phyloP scores from a whole-genome alignment of 129 eudicot genomes.

The Chrysanthemum seticuspe region DNA sequence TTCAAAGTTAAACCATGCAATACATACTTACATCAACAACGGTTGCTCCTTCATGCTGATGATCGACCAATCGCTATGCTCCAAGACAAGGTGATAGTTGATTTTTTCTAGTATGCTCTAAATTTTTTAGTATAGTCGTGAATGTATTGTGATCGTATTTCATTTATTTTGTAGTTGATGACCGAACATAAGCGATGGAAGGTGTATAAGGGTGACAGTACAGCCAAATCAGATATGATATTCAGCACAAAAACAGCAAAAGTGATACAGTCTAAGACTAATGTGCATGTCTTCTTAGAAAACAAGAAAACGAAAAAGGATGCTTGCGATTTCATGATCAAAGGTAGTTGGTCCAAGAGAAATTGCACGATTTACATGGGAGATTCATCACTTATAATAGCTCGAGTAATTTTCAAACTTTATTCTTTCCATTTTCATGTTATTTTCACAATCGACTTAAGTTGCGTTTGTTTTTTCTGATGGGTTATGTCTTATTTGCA shows the following conservation, averaged over 20 bases:
- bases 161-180: neutral
- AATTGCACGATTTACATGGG: slow-evolving; percentile 39
- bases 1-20: slow-evolving; percentile 25
- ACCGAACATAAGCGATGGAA: slow-evolving; percentile 17
- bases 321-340: slow-evolving; percentile 25
- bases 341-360: slow-evolving; percentile 54
- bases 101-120: neutral
- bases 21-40: slow-evolving; percentile 8
- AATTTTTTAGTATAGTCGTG: neutral
- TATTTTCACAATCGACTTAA: neutral
- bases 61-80: slow-evolving; percentile 6
- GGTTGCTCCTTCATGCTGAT: slow-evolving; percentile 13
- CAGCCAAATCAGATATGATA: neutral
- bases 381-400: slow-evolving; percentile 36
- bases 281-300: slow-evolving; percentile 32
- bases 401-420: slow-evolving; percentile 6
- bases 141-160: neutral
- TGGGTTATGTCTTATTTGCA: neutral
- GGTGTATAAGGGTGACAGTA: slow-evolving; percentile 23
- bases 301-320: slow-evolving; percentile 19
- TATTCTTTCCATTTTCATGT: neutral
- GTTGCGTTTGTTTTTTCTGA: neutral
- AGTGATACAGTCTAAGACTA: slow-evolving; percentile 6
- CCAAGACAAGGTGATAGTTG: slow-evolving; percentile 15
- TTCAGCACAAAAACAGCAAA: slow-evolving; percentile 26